Conservation (phyloP, 2,329 filamentous ascomycete species). For the Pyrenophora graminea region DNA sequence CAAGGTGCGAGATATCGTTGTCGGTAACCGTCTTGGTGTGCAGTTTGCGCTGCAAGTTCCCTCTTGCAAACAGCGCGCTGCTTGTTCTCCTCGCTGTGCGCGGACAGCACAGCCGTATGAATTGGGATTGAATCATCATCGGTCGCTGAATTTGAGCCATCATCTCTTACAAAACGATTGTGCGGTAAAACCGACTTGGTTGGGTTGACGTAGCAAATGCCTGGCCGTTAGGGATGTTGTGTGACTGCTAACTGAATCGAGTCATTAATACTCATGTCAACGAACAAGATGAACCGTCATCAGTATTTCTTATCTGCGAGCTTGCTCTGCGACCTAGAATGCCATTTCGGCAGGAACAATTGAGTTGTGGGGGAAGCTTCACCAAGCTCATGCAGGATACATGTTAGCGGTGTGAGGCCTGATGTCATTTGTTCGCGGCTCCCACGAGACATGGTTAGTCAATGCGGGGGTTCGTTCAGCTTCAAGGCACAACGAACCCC, state of each 20-base stretch:
- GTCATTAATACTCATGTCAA: background rate
- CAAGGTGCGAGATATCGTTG: constrained; percentile 77
- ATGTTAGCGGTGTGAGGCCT: background rate
- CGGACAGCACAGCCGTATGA: constrained; percentile 42
- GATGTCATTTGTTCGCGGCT: constrained; percentile 1
- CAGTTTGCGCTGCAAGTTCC: constrained; percentile 25
- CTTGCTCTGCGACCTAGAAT: background rate
- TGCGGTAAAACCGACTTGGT: background rate
- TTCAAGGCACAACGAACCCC: too few species aligned
- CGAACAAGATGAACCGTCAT: background rate
- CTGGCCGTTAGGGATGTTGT: background rate
- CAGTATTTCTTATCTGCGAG: background rate
- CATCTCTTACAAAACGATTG: background rate
- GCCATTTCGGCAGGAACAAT: constrained; percentile 1
- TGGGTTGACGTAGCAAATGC: background rate
- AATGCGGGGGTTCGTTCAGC: too few species aligned
- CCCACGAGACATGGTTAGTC: too few species aligned
- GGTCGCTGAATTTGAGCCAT: constrained; percentile 43
- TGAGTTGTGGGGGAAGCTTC: constrained; percentile 11
- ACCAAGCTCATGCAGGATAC: constrained; percentile 8
- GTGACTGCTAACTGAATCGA: constrained; percentile 1
- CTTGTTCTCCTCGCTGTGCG: constrained; percentile 23
- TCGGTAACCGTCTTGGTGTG: constrained; percentile 59
- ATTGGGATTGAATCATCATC: constrained; percentile 43
- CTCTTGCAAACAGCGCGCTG: constrained; percentile 22